Percentiles rank a stretch among this genome's conserved stretches.
Evolutionary conservation across 352 stramenopile species (phyloP).

Genomic region (Globisporangium paddicum): DNA sequence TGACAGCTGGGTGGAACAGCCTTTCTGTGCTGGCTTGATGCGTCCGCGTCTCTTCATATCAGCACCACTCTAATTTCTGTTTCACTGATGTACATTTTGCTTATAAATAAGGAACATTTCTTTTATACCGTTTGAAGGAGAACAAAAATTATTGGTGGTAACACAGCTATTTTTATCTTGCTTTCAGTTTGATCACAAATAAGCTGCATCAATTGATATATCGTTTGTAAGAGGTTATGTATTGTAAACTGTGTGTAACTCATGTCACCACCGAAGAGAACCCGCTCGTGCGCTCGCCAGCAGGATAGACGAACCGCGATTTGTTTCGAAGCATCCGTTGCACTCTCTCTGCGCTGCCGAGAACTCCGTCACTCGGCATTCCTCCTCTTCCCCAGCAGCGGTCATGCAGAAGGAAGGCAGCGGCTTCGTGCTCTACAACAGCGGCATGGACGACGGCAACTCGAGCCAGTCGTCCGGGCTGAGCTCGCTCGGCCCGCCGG

Average conservation of each 20-base stretch:
- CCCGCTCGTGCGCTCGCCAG: neutral
- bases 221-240: no score
- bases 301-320: constrained; percentile 4
- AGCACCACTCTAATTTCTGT: neutral
- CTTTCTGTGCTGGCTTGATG: neutral
- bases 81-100: no score
- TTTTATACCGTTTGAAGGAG: no score
- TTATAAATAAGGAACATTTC: no score
- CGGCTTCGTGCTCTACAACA: constrained; percentile 38
- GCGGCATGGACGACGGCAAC: constrained; percentile 38
- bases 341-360: constrained; percentile 4
- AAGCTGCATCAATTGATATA: no score
- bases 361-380: constrained; percentile 7
- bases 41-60: neutral
- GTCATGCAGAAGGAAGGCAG: constrained; percentile 12
- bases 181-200: no score
- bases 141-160: no score
- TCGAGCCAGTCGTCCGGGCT: constrained; percentile 30
- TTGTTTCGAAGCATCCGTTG: constrained; percentile 6
- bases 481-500: constrained; percentile 19
- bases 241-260: no score
- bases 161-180: neutral
- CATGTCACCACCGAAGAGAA: no score
- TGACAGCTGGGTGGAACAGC: neutral
- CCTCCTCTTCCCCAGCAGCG: neutral